A percentile compares a stretch with the other conserved stretches of the same genome.
phyloP scores from a whole-genome alignment of 1,284 basidiomycete genomes.

The Cutaneotrichosporon dermatis region DNA sequence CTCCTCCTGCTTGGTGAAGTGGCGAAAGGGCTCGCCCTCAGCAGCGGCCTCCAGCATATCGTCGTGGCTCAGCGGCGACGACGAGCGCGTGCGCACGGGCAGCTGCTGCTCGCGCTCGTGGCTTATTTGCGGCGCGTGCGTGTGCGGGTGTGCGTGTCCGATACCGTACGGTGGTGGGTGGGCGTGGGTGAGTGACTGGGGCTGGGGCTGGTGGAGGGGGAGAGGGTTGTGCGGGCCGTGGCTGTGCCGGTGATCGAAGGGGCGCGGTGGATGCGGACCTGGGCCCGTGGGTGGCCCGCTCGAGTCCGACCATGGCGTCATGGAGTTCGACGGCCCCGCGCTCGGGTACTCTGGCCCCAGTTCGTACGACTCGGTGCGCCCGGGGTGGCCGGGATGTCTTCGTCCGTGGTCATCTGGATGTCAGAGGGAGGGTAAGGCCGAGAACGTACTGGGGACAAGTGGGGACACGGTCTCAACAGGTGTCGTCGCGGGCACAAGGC shows the following conservation, averaged over 20 bases:
- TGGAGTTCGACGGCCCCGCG: background rate
- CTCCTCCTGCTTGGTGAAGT: slow-evolving; percentile 12
- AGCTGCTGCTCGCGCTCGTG: background rate
- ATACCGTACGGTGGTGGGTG: background rate
- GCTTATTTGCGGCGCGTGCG: background rate
- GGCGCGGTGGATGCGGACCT: background rate
- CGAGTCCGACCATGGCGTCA: background rate
- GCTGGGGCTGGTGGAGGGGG: background rate
- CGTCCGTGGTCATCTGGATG: background rate
- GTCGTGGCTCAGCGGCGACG: background rate
- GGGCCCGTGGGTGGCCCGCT: background rate
- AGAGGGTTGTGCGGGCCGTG: background rate
- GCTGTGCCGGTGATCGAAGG: background rate
- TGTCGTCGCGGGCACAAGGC: background rate
- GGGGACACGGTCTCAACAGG: background rate
- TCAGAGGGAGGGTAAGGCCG: no score
- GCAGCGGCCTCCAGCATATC: slow-evolving; percentile 9
- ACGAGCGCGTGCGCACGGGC: background rate
- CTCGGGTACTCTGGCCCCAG: background rate
- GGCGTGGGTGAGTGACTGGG: background rate
- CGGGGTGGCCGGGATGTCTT: background rate
- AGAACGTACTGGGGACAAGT: no score
- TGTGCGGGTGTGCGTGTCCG: background rate
- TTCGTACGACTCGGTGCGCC: background rate
- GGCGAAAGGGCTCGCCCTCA: slow-evolving; percentile 9